Conservation (phyloP, 2,329 filamentous ascomycete species). For the Phyllosticta paracitricarpa region DNA sequence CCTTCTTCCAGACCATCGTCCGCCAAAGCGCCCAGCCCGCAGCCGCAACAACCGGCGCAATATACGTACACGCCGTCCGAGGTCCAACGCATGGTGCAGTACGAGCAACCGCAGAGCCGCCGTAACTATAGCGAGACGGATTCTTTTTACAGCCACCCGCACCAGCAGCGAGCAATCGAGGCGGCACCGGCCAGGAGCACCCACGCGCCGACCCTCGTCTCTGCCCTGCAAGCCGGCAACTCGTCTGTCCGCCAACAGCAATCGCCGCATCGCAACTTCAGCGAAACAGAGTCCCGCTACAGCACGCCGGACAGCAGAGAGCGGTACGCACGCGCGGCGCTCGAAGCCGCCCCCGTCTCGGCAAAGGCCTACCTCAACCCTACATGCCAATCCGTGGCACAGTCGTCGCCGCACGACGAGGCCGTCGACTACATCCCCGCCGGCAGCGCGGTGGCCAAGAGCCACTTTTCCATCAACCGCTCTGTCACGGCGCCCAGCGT, state of each 20-base stretch:
- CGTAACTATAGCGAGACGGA: slow-evolving; percentile 28
- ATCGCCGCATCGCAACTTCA: slow-evolving; percentile 21
- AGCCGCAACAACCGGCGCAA: not conserved
- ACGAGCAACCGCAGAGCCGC: slow-evolving; percentile 15
- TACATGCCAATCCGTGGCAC: slow-evolving; percentile 20
- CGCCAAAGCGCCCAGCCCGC: slow-evolving; percentile 1
- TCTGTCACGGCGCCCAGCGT: slow-evolving; percentile 6
- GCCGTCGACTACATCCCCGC: slow-evolving; percentile 28
- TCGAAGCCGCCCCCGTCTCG: slow-evolving; percentile 6
- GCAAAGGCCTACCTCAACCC: slow-evolving; percentile 15
- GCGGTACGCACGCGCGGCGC: slow-evolving; percentile 2
- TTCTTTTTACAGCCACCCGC: slow-evolving; percentile 14
- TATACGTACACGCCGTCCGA: slow-evolving; percentile 6
- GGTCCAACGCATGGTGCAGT: slow-evolving; percentile 11
- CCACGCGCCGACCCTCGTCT: slow-evolving; percentile 14
- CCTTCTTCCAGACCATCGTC: not conserved
- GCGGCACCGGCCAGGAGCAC: slow-evolving; percentile 24
- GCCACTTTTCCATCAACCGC: slow-evolving; percentile 5
- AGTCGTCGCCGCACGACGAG: slow-evolving; percentile 17
- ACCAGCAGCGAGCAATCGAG: slow-evolving; percentile 28
- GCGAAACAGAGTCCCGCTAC: slow-evolving; percentile 20
- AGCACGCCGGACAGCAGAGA: slow-evolving; percentile 14
- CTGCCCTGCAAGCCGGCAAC: slow-evolving; percentile 6
- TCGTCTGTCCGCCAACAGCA: slow-evolving; percentile 4
- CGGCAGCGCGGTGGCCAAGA: slow-evolving; percentile 8